Percentiles rank a stretch among this genome's conserved stretches.
These are phyloP conservation scores for Trypanosoma rangeli DNA, from an alignment of 208 protist genomes.

Conservation along the genomic window DNA sequence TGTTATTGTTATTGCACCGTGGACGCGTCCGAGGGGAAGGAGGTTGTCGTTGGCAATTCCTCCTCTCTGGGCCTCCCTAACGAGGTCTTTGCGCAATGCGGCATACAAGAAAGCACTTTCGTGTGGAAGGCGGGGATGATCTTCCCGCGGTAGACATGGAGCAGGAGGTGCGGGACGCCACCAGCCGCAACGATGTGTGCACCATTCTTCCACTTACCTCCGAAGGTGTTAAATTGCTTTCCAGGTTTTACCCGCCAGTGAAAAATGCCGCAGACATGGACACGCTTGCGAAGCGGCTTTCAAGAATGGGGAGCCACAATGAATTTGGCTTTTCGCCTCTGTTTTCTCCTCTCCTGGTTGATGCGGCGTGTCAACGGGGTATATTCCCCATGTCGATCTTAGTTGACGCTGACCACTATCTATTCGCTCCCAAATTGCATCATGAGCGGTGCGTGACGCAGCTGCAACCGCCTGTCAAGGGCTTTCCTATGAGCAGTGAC, in stretches of 20 bases:
- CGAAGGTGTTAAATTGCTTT: slow-evolving; percentile 31
- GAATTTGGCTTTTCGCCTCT: slow-evolving; percentile 72
- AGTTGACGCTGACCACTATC: slow-evolving; percentile 29
- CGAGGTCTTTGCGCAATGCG: slow-evolving; percentile 6
- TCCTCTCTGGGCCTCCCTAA: neutral
- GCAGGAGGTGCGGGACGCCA: slow-evolving; percentile 35
- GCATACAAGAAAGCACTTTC: slow-evolving; percentile 28
- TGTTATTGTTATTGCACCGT: neutral
- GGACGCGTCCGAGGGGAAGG: neutral
- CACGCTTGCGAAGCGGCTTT: slow-evolving; percentile 31
- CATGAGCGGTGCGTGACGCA: slow-evolving; percentile 35
- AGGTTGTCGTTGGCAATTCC: neutral
- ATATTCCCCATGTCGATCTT: slow-evolving; percentile 69
- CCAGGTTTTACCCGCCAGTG: slow-evolving; percentile 33
- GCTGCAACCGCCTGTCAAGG: slow-evolving; percentile 23
- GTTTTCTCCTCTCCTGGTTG: slow-evolving; percentile 68
- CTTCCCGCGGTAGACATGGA: slow-evolving; percentile 24
- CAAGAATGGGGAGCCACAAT: slow-evolving; percentile 1
- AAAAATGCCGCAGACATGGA: slow-evolving; percentile 44
- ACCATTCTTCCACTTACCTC: slow-evolving; percentile 29
- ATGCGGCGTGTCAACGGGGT: slow-evolving; percentile 63
- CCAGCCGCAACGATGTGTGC: slow-evolving; percentile 25
- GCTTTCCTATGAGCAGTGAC: slow-evolving; percentile 38
- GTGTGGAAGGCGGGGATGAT: neutral
- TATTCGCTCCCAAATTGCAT: slow-evolving; percentile 81